Base-by-base conservation (phyloP, 176 grass and related monocot species). In the Oryza meridionalis region DNA sequence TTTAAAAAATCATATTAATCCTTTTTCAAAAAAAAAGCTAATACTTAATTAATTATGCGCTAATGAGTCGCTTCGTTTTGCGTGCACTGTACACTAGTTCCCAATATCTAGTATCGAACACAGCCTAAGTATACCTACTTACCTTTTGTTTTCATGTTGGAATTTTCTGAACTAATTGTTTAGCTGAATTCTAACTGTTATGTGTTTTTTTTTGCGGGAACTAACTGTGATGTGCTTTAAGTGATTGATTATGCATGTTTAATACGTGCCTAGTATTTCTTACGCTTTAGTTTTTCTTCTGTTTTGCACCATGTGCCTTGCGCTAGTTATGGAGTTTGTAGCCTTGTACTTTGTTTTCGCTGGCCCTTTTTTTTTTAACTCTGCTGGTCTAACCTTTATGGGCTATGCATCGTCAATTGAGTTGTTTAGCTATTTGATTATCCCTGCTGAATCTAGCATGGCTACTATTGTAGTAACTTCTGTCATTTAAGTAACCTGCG, bases 401-500 rank as follows among this genome's bases (percentile, higher is more conserved):
- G 35, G 35, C 35, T 37, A 37, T 37, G 5, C 35, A 37, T 37
- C 35, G 35, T 37, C 35, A 70, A 16, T 71, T 70, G 27, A 1
- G 22, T 2, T 77, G 5, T 64, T 77, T 35, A 72, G 70, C 22
- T 44, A 26, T 62, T 6, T 72, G 49, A 69, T 71, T 76, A 62
- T 53, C 70, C 37, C 8, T 75, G 78, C 13, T 55, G 37, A 81
- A 45, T 81, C 9, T 80, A 17, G 8, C 27, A 53, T 53, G 50
- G 19, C 15, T 0, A 7, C 5, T 53, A 5, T 17, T 6, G 49
- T 19, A 17, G 50, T 53, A 53, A 53, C 15, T 53, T 51, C 14
- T 19, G 15, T 53, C 1, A 16, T 53, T 19, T 53, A 47, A 47
- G 45, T 14, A 53, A 53, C 50, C 19, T 53, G 19, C 49, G 37